Evolutionary conservation across 2,329 filamentous ascomycete genomes (phyloP), one percentile per base, ranked within the genome.

Genomic region (Didymella exigua): DNA sequence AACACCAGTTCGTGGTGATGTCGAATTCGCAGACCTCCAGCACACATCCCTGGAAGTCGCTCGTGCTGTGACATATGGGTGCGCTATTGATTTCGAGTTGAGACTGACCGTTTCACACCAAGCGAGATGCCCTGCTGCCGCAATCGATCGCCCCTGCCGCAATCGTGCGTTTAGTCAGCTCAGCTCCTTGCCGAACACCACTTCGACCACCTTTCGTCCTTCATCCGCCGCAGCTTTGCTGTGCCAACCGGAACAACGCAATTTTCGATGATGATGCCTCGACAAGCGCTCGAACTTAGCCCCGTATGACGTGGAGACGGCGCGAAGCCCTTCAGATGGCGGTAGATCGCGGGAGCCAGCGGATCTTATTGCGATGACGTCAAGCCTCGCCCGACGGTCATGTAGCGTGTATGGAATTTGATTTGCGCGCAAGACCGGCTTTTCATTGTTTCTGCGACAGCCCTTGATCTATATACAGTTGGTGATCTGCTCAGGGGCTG

Each of bases 331-430:
- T 26, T 44, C 49, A 31, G 48, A 44, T 10, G 18, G 40, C 37
- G 29, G 43, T 29, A 56, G 54, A 56, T 52, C 48, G 48, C 53
- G 54, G 54, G 21, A 40, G n/a, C 37, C 21, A 26, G 48, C 54
- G 54, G 54, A 56, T 27, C 16, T n/a, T 24, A 37, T 43, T n/a
- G 37, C 13, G 16, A 26, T 56, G 54, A 56, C 48, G 54, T 56
- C 54, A 56, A 54, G 44, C 37, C 16, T 54, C 40, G 45, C 51
- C 45, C 51, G 36, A 42, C 43, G 33, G 38, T 34, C 24, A 48
- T 48, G 37, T 51, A 56, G 54, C 48, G 54, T 48, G 47, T 56
- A 44, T 56, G 37, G 54, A 44, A 56, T 48, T 51, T 52, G 37
- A 49, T 48, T 52, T 48, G 48, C 53, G 33, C 48, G 52, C 46